A percentile compares a stretch with the other conserved stretches of the same genome.
Conservation (phyloP, 108 stramenopile genomes). For the Nitzschia palea region DNA sequence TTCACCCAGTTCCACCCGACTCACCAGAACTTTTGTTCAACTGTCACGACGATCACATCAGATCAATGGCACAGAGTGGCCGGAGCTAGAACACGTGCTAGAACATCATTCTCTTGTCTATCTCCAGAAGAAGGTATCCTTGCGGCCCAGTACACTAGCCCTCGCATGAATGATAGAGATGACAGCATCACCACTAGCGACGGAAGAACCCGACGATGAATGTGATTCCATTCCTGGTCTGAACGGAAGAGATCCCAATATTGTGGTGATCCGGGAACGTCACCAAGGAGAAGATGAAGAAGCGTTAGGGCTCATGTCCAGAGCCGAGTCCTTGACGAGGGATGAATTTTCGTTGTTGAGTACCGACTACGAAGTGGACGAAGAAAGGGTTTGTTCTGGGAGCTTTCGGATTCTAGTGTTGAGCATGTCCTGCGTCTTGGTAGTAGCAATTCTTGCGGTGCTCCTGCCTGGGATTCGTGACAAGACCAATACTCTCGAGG, state of each 20-base stretch:
- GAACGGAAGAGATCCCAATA: not conserved
- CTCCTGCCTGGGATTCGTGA: slow-evolving; percentile 12
- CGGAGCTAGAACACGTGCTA: too few species aligned
- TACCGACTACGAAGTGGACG: not conserved
- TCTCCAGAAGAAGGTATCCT: not conserved
- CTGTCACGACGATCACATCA: too few species aligned
- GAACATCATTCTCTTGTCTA: too few species aligned
- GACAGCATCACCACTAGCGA: not conserved
- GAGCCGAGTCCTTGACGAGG: not conserved
- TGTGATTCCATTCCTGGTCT: not conserved
- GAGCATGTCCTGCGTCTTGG: slow-evolving; percentile 2
- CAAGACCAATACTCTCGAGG: slow-evolving; percentile 4
- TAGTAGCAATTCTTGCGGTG: slow-evolving; percentile 17
- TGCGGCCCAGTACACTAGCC: not conserved
- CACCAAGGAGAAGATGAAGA: slow-evolving; percentile 10
- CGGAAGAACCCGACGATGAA: slow-evolving; percentile 19
- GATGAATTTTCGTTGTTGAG: slow-evolving; percentile 14
- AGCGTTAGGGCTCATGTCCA: not conserved
- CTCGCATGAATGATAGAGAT: not conserved
- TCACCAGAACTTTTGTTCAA: too few species aligned
- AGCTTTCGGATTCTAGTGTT: slow-evolving; percentile 12
- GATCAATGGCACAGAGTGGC: too few species aligned
- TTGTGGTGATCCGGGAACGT: not conserved
- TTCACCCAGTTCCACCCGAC: too few species aligned
- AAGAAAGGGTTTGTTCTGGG: slow-evolving; percentile 5